A percentile compares a stretch with the other conserved stretches of the same genome.
Evolutionary conservation across 148 eudicot genomes (phyloP).

Genomic region (Fagopyrum esculentum): DNA sequence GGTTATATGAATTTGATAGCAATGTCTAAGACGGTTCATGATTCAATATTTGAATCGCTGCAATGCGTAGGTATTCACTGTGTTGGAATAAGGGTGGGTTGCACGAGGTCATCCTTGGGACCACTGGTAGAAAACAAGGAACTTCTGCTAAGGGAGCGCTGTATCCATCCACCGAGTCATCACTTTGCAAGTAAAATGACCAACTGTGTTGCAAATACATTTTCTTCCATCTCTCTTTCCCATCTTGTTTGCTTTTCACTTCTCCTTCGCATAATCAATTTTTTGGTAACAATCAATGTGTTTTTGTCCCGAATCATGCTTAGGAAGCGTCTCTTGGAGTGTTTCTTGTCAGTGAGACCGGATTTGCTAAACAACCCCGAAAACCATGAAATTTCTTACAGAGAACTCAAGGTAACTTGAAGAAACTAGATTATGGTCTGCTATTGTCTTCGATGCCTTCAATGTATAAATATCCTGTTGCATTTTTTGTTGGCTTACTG

Average conservation of each 20-base stretch:
- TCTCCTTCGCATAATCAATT: background rate
- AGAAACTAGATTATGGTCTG: background rate
- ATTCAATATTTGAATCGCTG: background rate
- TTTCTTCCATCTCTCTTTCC: background rate
- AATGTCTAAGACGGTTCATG: background rate
- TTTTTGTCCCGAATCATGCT: background rate
- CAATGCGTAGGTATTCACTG: slow-evolving; percentile 55
- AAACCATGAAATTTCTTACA: slow-evolving; percentile 34
- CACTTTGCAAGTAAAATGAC: slow-evolving; percentile 74
- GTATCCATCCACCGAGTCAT: slow-evolving; percentile 71
- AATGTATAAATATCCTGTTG: background rate
- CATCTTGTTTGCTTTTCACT: background rate
- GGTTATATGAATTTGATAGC: slow-evolving; percentile 1
- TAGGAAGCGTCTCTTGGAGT: slow-evolving; percentile 78
- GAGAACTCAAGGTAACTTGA: slow-evolving; percentile 58
- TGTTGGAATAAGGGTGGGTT: slow-evolving; percentile 77
- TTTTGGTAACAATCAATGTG: background rate
- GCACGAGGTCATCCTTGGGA: slow-evolving; percentile 89
- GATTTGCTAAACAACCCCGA: slow-evolving; percentile 18
- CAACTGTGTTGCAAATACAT: background rate
- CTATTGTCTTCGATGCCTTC: background rate
- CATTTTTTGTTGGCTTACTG: background rate
- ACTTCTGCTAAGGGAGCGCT: slow-evolving; percentile 86
- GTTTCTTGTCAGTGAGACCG: slow-evolving; percentile 45
- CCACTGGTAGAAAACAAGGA: slow-evolving; percentile 94